Conservation (phyloP, 768 basidiomycete species). For the Sporobolomyces phaffii region DNA sequence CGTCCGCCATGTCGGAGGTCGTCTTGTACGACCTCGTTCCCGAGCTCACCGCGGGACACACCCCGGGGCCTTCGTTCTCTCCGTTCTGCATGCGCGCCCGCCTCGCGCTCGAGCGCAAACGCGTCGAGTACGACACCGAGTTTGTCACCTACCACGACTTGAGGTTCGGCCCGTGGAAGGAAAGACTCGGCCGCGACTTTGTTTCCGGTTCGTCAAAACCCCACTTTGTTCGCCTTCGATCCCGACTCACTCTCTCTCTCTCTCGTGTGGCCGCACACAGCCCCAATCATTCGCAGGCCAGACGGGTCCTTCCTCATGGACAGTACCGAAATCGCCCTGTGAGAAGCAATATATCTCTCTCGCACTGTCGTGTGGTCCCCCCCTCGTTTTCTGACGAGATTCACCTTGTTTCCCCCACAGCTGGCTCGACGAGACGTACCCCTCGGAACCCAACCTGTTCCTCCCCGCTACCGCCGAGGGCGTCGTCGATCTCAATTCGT, state of each 20-base stretch:
- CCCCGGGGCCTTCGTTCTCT: conserved; percentile 3
- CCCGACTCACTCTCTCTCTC: no score
- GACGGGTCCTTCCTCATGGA: conserved; percentile 23
- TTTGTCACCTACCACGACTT: conserved; percentile 22
- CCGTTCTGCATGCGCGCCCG: conserved; percentile 16
- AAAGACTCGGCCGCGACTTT: not conserved
- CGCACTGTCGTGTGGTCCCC: not conserved
- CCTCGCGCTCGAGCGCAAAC: conserved; percentile 5
- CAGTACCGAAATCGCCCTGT: conserved; percentile 19
- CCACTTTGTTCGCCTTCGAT: no score
- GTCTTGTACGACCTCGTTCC: conserved; percentile 25
- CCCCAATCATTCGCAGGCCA: conserved; percentile 11
- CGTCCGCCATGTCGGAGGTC: not conserved
- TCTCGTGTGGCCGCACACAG: no score
- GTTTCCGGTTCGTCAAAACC: conserved; percentile 16
- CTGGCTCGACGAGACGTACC: conserved; percentile 20
- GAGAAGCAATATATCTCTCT: not conserved
- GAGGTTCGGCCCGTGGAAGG: conserved; percentile 7
- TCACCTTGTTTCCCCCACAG: not conserved
- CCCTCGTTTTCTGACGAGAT: no score
- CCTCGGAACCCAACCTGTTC: conserved; percentile 18
- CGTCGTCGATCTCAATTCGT: conserved; percentile 2
- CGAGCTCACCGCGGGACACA: no score
- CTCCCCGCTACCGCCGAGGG: conserved; percentile 1
- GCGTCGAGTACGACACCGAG: conserved; percentile 1